phyloP scores from a whole-genome alignment of 768 basidiomycete species.

The Psilocybe sp. region DNA sequence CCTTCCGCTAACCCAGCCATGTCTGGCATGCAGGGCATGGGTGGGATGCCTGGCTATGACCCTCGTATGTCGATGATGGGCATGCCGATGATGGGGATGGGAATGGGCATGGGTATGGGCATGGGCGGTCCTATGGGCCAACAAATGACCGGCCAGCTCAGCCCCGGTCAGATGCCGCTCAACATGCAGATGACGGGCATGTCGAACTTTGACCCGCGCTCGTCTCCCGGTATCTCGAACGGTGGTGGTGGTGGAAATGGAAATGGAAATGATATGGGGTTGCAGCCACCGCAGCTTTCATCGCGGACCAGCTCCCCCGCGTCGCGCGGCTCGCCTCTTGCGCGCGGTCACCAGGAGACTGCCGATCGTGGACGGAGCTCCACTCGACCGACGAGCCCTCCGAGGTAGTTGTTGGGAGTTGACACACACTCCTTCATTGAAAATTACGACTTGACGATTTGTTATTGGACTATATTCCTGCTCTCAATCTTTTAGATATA shows the following conservation, averaged over 20 bases:
- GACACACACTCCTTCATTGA: neutral
- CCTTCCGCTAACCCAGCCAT: constrained; percentile 35
- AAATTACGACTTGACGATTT: neutral
- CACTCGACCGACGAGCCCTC: constrained; percentile 20
- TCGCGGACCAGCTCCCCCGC: constrained; percentile 53
- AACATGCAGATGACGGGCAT: constrained; percentile 64
- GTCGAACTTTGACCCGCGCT: constrained; percentile 57
- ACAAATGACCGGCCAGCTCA: constrained; percentile 26
- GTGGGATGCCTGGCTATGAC: constrained; percentile 45
- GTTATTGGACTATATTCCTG: neutral
- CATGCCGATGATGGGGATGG: constrained; percentile 67
- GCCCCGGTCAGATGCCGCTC: constrained; percentile 30
- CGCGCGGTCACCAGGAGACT: constrained; percentile 22
- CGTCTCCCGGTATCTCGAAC: constrained; percentile 36
- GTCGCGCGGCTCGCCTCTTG: constrained; percentile 52
- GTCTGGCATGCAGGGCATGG: constrained; percentile 25
- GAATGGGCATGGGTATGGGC: constrained; percentile 26
- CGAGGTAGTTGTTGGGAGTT: constrained; percentile 10
- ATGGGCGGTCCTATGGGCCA: constrained; percentile 18
- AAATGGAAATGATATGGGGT: constrained; percentile 22
- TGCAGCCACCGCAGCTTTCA: constrained; percentile 36
- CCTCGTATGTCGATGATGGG: constrained; percentile 84
- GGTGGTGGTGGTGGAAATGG: constrained; percentile 11
- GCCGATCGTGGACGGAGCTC: constrained; percentile 17
- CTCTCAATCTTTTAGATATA: too few species aligned